These are phyloP conservation scores for Cyclospora cayetanensis DNA, from an alignment of 169 alveolate genomes.

Conservation along the genomic window DNA sequence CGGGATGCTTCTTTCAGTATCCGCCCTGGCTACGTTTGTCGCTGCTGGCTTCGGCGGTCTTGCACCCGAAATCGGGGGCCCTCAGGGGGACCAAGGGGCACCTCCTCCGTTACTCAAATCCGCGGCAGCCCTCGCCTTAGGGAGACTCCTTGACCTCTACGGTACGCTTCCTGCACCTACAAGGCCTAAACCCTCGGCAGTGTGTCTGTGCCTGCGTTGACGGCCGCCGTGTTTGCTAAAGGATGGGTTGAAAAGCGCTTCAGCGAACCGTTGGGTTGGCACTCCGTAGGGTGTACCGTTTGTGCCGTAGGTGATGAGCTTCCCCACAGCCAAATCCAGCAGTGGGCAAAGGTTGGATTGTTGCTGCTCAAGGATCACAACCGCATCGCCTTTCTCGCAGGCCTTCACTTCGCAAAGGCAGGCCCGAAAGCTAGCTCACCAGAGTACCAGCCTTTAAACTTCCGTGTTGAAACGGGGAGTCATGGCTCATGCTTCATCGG, in stretches of 20 bases:
- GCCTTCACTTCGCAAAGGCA: conserved; percentile 54
- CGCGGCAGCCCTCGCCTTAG: conserved; percentile 50
- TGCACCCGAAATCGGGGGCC: not conserved
- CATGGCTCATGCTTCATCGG: too few species aligned
- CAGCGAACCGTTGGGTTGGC: not conserved
- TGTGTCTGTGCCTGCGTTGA: too few species aligned
- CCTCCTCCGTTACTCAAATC: conserved; percentile 40
- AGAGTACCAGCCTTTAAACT: too few species aligned
- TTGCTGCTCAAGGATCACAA: conserved; percentile 41
- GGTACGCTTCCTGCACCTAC: too few species aligned
- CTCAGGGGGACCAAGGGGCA: conserved; percentile 2
- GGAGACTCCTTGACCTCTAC: conserved; percentile 30
- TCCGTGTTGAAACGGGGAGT: too few species aligned
- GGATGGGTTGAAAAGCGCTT: too few species aligned
- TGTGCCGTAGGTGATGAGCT: conserved; percentile 3
- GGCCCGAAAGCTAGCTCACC: not conserved
- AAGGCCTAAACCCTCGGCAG: too few species aligned
- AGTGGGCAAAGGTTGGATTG: conserved; percentile 35
- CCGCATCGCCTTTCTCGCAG: conserved; percentile 22
- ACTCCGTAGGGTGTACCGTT: not conserved
- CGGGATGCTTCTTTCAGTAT: not conserved
- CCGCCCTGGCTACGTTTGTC: not conserved
- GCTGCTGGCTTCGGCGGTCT: conserved; percentile 50
- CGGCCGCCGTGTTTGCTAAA: too few species aligned
- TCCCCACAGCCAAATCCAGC: not conserved